Conservation (phyloP, 2,329 filamentous ascomycete species). For the Epichloe festucae region DNA sequence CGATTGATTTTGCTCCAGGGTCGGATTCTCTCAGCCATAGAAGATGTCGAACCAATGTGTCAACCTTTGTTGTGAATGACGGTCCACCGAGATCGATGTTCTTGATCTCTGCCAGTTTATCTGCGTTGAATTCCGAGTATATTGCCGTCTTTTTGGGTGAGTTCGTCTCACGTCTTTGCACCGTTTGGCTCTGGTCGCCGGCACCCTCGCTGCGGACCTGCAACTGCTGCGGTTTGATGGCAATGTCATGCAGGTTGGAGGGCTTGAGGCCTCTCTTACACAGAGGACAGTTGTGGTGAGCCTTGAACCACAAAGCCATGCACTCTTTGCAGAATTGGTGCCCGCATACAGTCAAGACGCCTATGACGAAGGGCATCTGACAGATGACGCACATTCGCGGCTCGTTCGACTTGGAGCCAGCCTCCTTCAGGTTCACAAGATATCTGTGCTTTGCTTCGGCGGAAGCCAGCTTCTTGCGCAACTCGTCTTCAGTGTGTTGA, state of each 20-base stretch:
- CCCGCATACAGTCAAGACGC: constrained; percentile 74
- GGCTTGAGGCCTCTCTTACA: constrained; percentile 60
- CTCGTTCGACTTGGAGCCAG: constrained; percentile 49
- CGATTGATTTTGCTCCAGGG: constrained; percentile 75
- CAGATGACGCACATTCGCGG: constrained; percentile 77
- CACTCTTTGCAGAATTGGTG: constrained; percentile 90
- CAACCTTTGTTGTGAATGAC: constrained; percentile 83
- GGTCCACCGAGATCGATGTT: constrained; percentile 59
- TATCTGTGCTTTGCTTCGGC: constrained; percentile 67
- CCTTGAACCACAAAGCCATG: constrained; percentile 63
- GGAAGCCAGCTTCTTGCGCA: constrained; percentile 45
- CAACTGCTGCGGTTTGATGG: constrained; percentile 63
- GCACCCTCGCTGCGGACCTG: constrained; percentile 39
- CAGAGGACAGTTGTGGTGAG: constrained; percentile 65
- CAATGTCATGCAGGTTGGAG: constrained; percentile 72
- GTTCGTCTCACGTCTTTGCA: constrained; percentile 9
- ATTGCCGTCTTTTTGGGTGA: constrained; percentile 36
- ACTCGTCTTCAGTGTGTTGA: constrained; percentile 21
- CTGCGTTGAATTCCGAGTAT: constrained; percentile 63
- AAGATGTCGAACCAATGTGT: constrained; percentile 68
- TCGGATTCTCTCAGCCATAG: constrained; percentile 76
- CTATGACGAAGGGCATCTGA: constrained; percentile 60
- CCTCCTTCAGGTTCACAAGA: constrained; percentile 38
- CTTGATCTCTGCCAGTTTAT: constrained; percentile 67
- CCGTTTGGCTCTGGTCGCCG: constrained; percentile 3